A percentile compares a stretch with the other conserved stretches of the same genome.
Evolutionary conservation across 2,329 filamentous ascomycete genomes (phyloP).

Genomic region (Colletotrichum godetiae): DNA sequence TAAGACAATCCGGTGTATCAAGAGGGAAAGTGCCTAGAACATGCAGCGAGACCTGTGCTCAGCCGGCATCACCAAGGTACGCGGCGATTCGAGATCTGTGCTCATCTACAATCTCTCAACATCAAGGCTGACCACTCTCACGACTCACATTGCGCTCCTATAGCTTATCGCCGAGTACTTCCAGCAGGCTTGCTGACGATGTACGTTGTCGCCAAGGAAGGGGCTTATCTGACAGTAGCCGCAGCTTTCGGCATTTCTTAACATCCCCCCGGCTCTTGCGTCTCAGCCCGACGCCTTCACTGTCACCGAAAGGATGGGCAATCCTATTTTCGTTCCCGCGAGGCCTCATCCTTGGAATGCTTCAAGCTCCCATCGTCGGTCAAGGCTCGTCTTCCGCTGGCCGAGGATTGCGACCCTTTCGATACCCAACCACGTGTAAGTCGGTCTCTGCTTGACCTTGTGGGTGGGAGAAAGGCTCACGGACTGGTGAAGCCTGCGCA

Average conservation of each 20-base stretch:
- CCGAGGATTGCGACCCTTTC: constrained; percentile 21
- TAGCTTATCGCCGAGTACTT: not conserved
- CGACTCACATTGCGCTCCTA: not conserved
- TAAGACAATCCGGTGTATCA: not conserved
- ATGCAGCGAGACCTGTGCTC: not conserved
- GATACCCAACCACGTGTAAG: constrained; percentile 4
- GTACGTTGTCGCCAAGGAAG: constrained; percentile 26
- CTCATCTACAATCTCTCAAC: not conserved
- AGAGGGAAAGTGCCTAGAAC: not conserved
- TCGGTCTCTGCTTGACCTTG: not conserved
- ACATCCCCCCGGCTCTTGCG: constrained; percentile 10
- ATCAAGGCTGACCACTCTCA: not conserved
- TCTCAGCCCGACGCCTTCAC: constrained; percentile 20
- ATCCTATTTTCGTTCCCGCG: constrained; percentile 12
- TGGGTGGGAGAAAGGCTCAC: constrained; percentile 1
- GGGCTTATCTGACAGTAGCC: constrained; percentile 30
- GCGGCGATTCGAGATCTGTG: not conserved
- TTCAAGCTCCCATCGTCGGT: not conserved
- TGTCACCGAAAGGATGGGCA: not conserved
- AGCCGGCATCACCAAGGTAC: not conserved
- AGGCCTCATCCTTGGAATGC: not conserved
- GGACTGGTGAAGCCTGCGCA: not conserved
- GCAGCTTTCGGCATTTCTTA: constrained; percentile 29
- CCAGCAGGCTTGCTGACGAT: constrained; percentile 10
- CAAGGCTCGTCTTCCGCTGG: not conserved